Evolutionary conservation across 345 rosid genomes (phyloP).

Genomic region (Linum trigynum): DNA sequence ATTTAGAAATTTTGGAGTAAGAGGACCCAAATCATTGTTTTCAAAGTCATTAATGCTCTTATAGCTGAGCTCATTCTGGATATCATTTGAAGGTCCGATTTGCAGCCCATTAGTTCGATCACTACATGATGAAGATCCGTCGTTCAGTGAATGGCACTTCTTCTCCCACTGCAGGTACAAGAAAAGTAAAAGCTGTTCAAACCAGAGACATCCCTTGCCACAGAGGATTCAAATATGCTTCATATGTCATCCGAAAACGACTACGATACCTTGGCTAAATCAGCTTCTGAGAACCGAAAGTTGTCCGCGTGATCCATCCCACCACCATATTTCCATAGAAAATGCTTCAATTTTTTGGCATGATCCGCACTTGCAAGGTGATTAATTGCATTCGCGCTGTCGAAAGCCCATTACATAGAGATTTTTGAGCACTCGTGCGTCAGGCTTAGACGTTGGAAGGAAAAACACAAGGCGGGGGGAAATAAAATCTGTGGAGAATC

Average conservation of each 20-base stretch:
- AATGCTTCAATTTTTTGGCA: constrained; percentile 68
- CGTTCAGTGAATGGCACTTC: constrained; percentile 45
- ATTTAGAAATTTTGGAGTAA: constrained; percentile 31
- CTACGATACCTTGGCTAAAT: constrained; percentile 48
- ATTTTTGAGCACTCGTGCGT: no score
- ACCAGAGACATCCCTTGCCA: background rate
- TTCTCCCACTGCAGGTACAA: constrained; percentile 53
- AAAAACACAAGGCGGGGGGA: background rate
- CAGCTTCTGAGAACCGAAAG: constrained; percentile 46
- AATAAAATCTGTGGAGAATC: background rate
- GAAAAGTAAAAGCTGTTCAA: background rate
- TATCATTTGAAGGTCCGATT: constrained; percentile 53
- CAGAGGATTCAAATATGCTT: background rate
- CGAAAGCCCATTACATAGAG: background rate
- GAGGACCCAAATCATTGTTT: constrained; percentile 32
- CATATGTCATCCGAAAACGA: background rate
- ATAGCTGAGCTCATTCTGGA: constrained; percentile 49
- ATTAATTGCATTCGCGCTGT: constrained; percentile 53
- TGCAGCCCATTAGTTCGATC: constrained; percentile 30
- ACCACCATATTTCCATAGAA: constrained; percentile 62
- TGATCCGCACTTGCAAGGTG: constrained; percentile 65
- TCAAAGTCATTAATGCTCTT: constrained; percentile 41
- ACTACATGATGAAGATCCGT: constrained; percentile 27
- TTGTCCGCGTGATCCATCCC: constrained; percentile 44
- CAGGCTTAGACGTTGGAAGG: background rate